Conservation (phyloP, 441 rosid genomes). For the Gossypium gossypioides region DNA sequence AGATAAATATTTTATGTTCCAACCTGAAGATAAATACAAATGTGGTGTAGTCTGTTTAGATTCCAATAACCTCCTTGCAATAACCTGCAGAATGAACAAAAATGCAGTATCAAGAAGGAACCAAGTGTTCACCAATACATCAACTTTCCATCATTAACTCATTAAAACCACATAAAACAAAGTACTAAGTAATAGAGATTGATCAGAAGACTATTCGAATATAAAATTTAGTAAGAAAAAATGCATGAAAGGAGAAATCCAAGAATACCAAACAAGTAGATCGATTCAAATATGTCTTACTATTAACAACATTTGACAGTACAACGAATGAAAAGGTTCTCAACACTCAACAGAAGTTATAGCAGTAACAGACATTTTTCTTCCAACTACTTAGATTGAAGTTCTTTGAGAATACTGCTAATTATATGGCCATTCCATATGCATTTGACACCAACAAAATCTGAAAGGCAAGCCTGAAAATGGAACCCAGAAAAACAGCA, state of each 20-base stretch:
- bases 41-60: conserved; percentile 88
- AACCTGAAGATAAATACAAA: conserved; percentile 84
- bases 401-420: background rate
- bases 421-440: background rate
- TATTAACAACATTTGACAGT: background rate
- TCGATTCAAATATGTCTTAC: background rate
- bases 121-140: background rate
- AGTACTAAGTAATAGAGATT: background rate
- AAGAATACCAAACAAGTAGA: background rate
- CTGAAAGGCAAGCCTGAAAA: background rate
- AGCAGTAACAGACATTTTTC: background rate
- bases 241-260: background rate
- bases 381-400: background rate
- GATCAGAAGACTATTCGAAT: background rate
- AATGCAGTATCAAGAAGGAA: conserved; percentile 2
- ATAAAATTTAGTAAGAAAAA: background rate
- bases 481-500: conserved; percentile 3
- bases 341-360: background rate
- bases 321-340: background rate
- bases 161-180: background rate
- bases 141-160: background rate
- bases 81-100: conserved; percentile 40
- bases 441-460: background rate
- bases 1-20: conserved; percentile 7
- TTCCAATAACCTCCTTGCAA: conserved; percentile 86